A percentile compares a stretch with the other conserved stretches of the same genome.
Evolutionary conservation across 1,139 yeast species (phyloP).

Genomic region (Yamadazyma taylorii): DNA sequence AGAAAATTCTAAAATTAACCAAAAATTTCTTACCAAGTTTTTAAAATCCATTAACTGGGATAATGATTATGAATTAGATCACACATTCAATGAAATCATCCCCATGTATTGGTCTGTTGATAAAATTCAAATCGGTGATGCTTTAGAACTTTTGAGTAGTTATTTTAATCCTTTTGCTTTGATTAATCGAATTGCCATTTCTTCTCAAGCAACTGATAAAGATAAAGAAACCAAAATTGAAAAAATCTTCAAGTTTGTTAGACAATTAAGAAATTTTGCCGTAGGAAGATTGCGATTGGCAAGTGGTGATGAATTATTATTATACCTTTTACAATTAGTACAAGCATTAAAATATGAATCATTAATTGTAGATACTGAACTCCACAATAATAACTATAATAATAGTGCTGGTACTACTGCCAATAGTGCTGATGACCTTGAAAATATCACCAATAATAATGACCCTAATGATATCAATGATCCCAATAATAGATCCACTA

Average conservation of each 20-base stretch:
- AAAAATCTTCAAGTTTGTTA: constrained; percentile 35
- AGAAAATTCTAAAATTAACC: constrained; percentile 29
- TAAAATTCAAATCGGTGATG: constrained; percentile 88
- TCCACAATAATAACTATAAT: too few relatives aligned
- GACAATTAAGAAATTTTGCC: constrained; percentile 73
- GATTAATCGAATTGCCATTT: constrained; percentile 17
- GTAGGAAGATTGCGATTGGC: constrained; percentile 81
- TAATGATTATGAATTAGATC: constrained; percentile 75
- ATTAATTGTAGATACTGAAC: constrained; percentile 22
- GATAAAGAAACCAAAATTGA: constrained; percentile 31
- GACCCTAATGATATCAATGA: constrained; percentile 19
- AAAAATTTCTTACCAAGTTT: constrained; percentile 71
- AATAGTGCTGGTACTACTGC: too few relatives aligned
- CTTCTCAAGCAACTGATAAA: constrained; percentile 7
- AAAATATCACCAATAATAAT: constrained; percentile 4
- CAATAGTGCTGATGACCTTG: constrained; percentile 8
- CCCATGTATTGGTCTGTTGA: constrained; percentile 53
- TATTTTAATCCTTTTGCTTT: constrained; percentile 50
- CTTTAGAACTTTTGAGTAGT: constrained; percentile 82
- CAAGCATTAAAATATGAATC: constrained; percentile 85
- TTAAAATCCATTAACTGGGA: constrained; percentile 88
- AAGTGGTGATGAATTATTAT: constrained; percentile 72
- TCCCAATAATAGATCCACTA: constrained; percentile 9
- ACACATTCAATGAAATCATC: constrained; percentile 62
- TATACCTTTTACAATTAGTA: constrained; percentile 85